These are phyloP conservation scores for Phoma sp. DNA, from an alignment of 2,329 filamentous ascomycete genomes.

Conservation along the genomic window DNA sequence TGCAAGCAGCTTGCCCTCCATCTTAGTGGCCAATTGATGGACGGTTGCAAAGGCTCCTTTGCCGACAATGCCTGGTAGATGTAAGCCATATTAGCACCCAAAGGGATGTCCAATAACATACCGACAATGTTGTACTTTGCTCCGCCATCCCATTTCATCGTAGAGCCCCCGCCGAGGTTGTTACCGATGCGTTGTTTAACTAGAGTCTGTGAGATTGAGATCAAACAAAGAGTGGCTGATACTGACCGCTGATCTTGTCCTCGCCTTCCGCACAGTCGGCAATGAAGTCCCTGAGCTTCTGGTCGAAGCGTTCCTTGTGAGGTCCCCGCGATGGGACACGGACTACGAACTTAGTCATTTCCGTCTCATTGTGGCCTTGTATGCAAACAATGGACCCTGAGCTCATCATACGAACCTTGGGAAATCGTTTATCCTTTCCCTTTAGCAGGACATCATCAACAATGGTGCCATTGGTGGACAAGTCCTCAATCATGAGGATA, in stretches of 20 bases:
- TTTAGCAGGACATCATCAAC: conserved; percentile 76
- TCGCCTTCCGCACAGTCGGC: conserved; percentile 40
- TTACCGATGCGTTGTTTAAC: conserved; percentile 34
- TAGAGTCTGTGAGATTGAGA: conserved; percentile 7
- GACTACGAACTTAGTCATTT: conserved; percentile 82
- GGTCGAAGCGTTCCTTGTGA: conserved; percentile 68
- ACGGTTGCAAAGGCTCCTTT: conserved; percentile 96
- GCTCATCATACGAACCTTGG: conserved; percentile 68
- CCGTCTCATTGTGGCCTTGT: conserved; percentile 56
- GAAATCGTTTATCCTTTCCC: conserved; percentile 48
- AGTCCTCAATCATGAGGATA: conserved; percentile 89
- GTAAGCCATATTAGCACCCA: conserved; percentile 3
- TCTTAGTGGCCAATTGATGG: conserved; percentile 86
- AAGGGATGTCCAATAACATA: conserved; percentile 10
- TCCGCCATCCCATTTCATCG: conserved; percentile 83
- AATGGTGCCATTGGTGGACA: conserved; percentile 93
- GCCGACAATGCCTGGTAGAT: conserved; percentile 68
- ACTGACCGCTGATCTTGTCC: conserved; percentile 28
- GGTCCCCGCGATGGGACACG: conserved; percentile 77
- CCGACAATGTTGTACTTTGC: conserved; percentile 79
- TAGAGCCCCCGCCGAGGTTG: conserved; percentile 46
- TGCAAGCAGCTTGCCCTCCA: conserved; percentile 81
- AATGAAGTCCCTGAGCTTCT: conserved; percentile 74
- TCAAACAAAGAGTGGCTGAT: neutral
- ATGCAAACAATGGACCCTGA: conserved; percentile 78